Percentiles rank a stretch among this genome's conserved stretches.
Evolutionary conservation across 2,329 filamentous ascomycete species (phyloP).

Genomic region (Colletotrichum lindemuthianum): DNA sequence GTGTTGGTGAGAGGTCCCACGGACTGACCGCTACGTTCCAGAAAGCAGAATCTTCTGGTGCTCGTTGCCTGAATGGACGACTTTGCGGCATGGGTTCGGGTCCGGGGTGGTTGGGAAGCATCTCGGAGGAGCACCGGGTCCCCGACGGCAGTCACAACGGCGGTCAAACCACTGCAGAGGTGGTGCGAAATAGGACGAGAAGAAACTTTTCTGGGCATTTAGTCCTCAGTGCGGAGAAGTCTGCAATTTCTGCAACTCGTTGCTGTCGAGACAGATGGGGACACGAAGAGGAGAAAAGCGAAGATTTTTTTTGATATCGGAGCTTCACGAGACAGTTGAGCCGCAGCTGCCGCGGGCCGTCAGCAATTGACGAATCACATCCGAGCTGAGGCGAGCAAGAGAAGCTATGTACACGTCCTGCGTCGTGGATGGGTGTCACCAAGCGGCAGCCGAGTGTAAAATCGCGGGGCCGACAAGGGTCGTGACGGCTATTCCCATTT

Average conservation of each 20-base stretch:
- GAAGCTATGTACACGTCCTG: background rate
- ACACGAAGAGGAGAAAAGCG: slow-evolving; percentile 11
- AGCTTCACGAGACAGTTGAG: slow-evolving; percentile 19
- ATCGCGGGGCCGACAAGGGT: slow-evolving; percentile 35
- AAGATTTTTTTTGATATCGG: slow-evolving; percentile 30
- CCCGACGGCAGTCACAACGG: slow-evolving; percentile 29
- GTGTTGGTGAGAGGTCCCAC: slow-evolving; percentile 11
- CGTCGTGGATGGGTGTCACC: slow-evolving; percentile 13
- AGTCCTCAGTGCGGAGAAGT: slow-evolving; percentile 7
- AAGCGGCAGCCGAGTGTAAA: slow-evolving; percentile 25
- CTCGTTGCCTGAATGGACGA: slow-evolving; percentile 23
- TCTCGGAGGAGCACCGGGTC: slow-evolving; percentile 14
- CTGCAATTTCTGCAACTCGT: slow-evolving; percentile 16
- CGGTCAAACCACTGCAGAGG: slow-evolving; percentile 31
- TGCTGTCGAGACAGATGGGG: slow-evolving; percentile 27
- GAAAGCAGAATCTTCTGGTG: background rate
- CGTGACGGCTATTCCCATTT: slow-evolving; percentile 10
- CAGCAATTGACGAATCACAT: slow-evolving; percentile 32
- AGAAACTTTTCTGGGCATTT: slow-evolving; percentile 1
- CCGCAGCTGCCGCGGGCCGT: slow-evolving; percentile 31
- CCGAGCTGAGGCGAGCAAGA: slow-evolving; percentile 22
- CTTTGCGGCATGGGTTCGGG: slow-evolving; percentile 19
- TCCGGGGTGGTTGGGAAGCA: slow-evolving; percentile 28
- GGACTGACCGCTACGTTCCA: slow-evolving; percentile 26
- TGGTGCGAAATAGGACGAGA: background rate